A percentile compares a stretch with the other conserved stretches of the same genome.
Evolutionary conservation across 441 rosid species (phyloP).

Genomic region (Erodium chrysanthum): DNA sequence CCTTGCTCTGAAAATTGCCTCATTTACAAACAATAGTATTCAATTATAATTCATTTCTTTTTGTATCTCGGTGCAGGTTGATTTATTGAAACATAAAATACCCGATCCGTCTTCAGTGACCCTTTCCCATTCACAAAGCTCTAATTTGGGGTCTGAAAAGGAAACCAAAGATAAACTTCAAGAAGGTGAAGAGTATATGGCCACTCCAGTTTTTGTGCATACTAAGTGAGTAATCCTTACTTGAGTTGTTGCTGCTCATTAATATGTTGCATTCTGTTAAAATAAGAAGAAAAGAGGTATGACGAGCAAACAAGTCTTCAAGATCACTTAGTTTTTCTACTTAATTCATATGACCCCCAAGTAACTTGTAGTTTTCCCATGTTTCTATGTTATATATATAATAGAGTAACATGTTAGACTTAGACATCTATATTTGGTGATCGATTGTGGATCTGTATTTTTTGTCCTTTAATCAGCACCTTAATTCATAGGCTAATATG

Average conservation of each 20-base stretch:
- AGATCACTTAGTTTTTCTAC: not conserved
- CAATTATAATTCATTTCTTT: not conserved
- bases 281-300: not conserved
- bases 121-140: slow-evolving; percentile 33
- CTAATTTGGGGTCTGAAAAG: slow-evolving; percentile 37
- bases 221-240: slow-evolving; percentile 46
- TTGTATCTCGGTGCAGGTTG: slow-evolving; percentile 42
- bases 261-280: not conserved
- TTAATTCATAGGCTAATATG: not conserved
- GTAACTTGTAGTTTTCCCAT: not conserved
- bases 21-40: not conserved
- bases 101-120: slow-evolving; percentile 63
- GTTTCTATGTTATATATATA: not conserved
- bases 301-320: not conserved
- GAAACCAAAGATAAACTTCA: slow-evolving; percentile 39
- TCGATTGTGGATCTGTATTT: too few species aligned
- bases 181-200: slow-evolving; percentile 53
- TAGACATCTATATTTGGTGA: not conserved
- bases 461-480: too few species aligned
- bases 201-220: slow-evolving; percentile 67
- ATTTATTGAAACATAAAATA: slow-evolving; percentile 68
- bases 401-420: too few species aligned
- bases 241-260: not conserved
- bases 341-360: not conserved
- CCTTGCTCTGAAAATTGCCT: not conserved